A percentile compares a stretch with the other conserved stretches of the same genome.
Evolutionary conservation across 352 stramenopile genomes (phyloP).

Genomic region (Globisporangium emineosum): DNA sequence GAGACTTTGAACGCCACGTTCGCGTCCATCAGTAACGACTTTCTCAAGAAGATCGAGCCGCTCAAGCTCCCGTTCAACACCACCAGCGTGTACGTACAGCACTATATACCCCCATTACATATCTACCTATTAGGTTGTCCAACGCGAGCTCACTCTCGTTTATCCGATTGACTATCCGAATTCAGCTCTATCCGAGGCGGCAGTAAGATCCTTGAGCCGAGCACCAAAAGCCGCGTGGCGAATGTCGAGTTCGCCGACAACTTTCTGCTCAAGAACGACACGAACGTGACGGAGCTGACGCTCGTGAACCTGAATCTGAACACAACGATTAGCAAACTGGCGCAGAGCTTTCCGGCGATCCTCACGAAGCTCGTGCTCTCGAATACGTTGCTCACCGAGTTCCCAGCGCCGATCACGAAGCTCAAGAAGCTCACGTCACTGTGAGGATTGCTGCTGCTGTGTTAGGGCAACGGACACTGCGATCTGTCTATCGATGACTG

Average conservation of each 20-base stretch:
- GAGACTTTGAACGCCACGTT: background rate
- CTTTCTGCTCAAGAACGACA: slow-evolving; percentile 5
- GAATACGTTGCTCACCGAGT: slow-evolving; percentile 2
- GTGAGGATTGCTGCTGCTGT: no score
- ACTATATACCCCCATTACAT: no score
- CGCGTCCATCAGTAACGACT: background rate
- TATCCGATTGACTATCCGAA: background rate
- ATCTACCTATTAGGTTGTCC: background rate
- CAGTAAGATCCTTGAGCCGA: background rate
- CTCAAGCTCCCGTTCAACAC: background rate
- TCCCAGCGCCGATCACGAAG: background rate
- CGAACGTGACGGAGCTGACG: slow-evolving; percentile 2
- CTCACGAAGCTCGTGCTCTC: slow-evolving; percentile 4
- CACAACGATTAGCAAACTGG: background rate
- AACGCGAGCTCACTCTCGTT: background rate
- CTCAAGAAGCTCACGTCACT: background rate
- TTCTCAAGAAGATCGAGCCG: background rate
- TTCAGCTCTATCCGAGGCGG: background rate
- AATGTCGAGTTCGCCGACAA: background rate
- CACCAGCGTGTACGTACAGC: background rate
- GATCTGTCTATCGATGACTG: background rate
- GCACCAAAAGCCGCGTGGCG: background rate
- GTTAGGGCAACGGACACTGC: no score
- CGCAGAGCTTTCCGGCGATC: background rate
- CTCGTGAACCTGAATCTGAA: slow-evolving; percentile 8